phyloP scores from a whole-genome alignment of 441 rosid genomes.

The Daphne laureola region DNA sequence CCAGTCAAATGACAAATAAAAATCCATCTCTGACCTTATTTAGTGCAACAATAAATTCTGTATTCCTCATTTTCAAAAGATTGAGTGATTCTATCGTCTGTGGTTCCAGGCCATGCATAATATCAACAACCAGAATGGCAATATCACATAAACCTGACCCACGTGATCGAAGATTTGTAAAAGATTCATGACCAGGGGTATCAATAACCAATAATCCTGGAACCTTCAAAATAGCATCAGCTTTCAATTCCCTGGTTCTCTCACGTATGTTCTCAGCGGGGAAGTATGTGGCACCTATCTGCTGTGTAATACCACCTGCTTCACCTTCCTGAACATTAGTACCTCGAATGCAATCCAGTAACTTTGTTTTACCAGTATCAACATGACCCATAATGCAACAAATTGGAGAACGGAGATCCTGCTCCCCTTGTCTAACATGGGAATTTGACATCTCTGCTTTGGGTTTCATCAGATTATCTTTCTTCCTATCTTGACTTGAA shows the following conservation, averaged over 20 bases:
- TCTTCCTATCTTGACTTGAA: constrained; percentile 19
- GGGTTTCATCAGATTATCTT: constrained; percentile 28
- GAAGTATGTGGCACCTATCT: constrained; percentile 96
- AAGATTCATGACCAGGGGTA: constrained; percentile 96
- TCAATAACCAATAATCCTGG: constrained; percentile 97
- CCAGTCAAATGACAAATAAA: neutral
- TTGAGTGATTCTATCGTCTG: constrained; percentile 93
- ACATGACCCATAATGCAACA: constrained; percentile 99
- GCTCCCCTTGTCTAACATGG: constrained; percentile 34
- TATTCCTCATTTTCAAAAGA: constrained; percentile 81
- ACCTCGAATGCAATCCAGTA: constrained; percentile 91
- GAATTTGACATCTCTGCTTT: constrained; percentile 27
- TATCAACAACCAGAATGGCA: constrained; percentile 96
- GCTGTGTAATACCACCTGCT: constrained; percentile 97
- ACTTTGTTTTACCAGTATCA: constrained; percentile 96
- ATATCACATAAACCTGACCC: constrained; percentile 96
- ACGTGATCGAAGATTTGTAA: constrained; percentile 83
- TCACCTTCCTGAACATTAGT: constrained; percentile 99
- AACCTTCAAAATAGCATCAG: constrained; percentile 84
- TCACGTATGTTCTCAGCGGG: constrained; percentile 92
- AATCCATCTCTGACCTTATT: constrained; percentile 53
- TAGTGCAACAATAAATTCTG: constrained; percentile 87
- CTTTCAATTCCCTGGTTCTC: constrained; percentile 93
- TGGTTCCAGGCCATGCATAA: constrained; percentile 93
- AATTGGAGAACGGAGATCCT: constrained; percentile 83